Base-by-base conservation (phyloP, 495 filamentous ascomycete genomes). In the Penicillium goetzii region DNA sequence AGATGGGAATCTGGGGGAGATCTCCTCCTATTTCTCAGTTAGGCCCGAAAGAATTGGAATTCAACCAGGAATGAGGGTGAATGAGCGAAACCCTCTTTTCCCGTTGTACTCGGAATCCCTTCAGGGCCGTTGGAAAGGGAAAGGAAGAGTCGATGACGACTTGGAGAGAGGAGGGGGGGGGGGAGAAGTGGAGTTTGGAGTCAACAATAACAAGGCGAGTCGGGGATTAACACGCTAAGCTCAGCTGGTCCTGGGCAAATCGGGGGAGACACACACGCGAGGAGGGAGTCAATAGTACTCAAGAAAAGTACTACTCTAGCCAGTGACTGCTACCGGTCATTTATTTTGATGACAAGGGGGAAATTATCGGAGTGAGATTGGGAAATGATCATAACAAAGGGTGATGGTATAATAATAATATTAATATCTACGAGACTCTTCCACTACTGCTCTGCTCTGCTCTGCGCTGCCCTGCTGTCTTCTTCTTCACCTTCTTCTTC, bases 161-260 rank as follows among this genome's bases (percentile, higher is more conserved):
- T 57, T 57, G 19, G 53, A 32, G 30, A 32, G 30, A 32, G 30
- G 30, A 32, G 30, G 67, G 54, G 47, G 51, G 50, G 50, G 53
- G 45, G 62, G 60, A 55, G 54, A 62, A 59, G 43, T 58, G 56
- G 23, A 63, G 62, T 59, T 60, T 64, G 52, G 56, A 52, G 60
- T 66, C 64, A 73, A 63, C 67, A 71, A 72, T 56, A 71, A 66
- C 66, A 70, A 67, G 50, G 63, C 56, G 56, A 60, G 17, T 54
- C 60, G 63, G 68, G 65, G 61, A 63, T 62, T 64, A 40, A 53
- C 36, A 59, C 64, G 62, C 66, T 68, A 65, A 65, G 52, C 61
- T 63, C 59, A 72, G 59, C 64, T 63, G 53, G 67, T 36, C 58
- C 59, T 61, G 64, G 55, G 56, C 59, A 61, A 51, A 57, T 60